Percentiles rank a stretch among this genome's conserved stretches.
Evolutionary conservation across 2,329 filamentous ascomycete species (phyloP).

Genomic region (Colletotrichum australisinense): DNA sequence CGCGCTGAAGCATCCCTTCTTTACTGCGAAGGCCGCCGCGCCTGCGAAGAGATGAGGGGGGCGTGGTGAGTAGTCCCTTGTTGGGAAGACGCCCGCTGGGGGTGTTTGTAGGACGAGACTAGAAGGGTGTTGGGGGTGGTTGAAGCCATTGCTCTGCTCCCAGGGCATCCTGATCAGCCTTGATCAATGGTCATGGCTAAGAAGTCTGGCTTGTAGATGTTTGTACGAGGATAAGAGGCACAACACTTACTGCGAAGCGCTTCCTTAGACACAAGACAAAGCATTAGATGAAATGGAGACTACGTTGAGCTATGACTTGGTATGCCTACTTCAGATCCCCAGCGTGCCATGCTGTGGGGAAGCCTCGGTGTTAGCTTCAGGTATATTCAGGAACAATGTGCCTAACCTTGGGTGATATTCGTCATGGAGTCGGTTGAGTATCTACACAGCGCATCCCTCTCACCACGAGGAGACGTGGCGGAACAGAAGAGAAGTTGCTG

Average conservation of each 20-base stretch:
- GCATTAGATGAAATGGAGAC: background rate
- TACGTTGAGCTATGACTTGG: background rate
- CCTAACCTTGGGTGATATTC: too few relatives aligned
- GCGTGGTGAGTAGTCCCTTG: background rate
- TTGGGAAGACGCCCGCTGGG: background rate
- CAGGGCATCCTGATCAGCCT: background rate
- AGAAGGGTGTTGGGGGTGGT: background rate
- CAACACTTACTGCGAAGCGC: background rate
- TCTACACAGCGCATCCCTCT: background rate
- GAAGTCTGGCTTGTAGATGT: background rate
- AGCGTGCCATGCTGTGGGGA: background rate
- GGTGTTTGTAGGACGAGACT: background rate
- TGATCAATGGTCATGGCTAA: background rate
- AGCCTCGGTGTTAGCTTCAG: too few relatives aligned
- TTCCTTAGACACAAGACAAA: background rate
- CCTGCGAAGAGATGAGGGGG: constrained; percentile 39
- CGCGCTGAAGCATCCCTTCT: constrained; percentile 90
- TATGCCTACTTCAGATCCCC: background rate
- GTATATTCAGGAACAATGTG: too few relatives aligned
- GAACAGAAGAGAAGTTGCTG: background rate
- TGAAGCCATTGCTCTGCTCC: background rate
- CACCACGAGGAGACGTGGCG: too few relatives aligned
- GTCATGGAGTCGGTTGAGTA: background rate
- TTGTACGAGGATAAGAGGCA: background rate
- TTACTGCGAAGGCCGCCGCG: constrained; percentile 59